Base-by-base conservation (phyloP, 2,329 filamentous ascomycete genomes). In the Mycosphaerelloides madeirae region DNA sequence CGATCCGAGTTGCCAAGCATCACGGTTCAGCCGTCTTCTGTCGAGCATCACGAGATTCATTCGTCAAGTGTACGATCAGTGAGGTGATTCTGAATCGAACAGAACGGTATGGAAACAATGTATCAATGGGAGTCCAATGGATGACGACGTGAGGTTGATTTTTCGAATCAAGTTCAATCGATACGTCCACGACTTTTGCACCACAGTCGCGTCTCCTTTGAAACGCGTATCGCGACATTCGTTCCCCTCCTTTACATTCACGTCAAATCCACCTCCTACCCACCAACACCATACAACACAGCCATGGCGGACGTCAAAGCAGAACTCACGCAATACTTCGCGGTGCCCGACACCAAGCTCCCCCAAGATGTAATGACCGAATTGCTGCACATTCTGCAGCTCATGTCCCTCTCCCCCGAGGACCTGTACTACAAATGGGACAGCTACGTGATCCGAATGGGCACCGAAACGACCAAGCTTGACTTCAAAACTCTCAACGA, bases 341-440 rank as follows among this genome's bases (percentile, higher is more conserved):
- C 67, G 48, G 70, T 58, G 60, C 74, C 66, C 3, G 58, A 60
- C 18, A 41, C 46, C 49, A 70, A 78, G 29, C 74, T 97, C 5
- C 80, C 87, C 50, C 72, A 81, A 52, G 91, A 97, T 65, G 79
- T 97, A 45, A 72, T 88, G 53, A 72, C 77, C 41, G 90, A 96
- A 69, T 74, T 98, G 55, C 78, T 85, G 63, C 94, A 88, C 46
- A 94, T 95, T 64, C 78, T 93, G 70, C 82, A 84, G 43, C 75
- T 97, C 48, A 87, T 96, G 68, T 81, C 81, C 37, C 78, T 97
- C 49, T 80, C 82, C 13, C 76, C 83, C 28, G 83, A 97, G 65
- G 93, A 97, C 64, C 75, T 97, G 19, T 96, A 88, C 68, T 96
- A 88, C 80, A 97, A 97, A 76, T 98, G 93, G 93, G 93, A 98